Percentiles rank a stretch among this genome's conserved stretches.
phyloP scores from a whole-genome alignment of 441 rosid genomes.

The Adansonia madagascariensis region DNA sequence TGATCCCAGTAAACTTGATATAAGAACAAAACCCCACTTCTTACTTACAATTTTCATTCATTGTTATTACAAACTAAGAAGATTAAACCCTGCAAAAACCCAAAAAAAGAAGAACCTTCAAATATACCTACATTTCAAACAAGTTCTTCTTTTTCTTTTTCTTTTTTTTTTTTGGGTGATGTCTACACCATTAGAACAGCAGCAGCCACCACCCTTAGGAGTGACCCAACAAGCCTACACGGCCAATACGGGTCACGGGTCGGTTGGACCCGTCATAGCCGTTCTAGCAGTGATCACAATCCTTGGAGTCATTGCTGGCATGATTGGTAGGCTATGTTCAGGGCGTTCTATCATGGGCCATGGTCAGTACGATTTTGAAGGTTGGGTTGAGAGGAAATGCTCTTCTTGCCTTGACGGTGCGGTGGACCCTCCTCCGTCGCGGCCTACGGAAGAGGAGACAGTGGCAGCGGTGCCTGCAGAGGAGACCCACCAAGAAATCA shows the following conservation, averaged over 20 bases:
- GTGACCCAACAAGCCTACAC: constrained; percentile 47
- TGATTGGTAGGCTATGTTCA: constrained; percentile 67
- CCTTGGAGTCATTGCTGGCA: constrained; percentile 62
- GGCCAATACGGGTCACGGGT: constrained; percentile 45
- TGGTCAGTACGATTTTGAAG: constrained; percentile 60
- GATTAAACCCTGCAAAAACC: constrained; percentile 29
- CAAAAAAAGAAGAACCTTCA: neutral
- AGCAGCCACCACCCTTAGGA: constrained; percentile 43
- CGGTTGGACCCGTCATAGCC: constrained; percentile 70
- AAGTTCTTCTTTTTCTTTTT: too few species aligned
- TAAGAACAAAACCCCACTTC: neutral
- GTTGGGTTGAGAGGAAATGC: constrained; percentile 71
- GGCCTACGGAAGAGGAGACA: constrained; percentile 31
- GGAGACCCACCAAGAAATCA: constrained; percentile 29
- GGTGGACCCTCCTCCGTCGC: constrained; percentile 41
- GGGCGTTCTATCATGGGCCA: constrained; percentile 56
- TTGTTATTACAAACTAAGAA: constrained; percentile 7
- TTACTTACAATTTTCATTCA: constrained; percentile 11
- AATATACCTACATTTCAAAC: neutral
- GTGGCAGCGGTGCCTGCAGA: constrained; percentile 38
- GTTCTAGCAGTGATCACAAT: constrained; percentile 60
- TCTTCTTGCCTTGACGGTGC: constrained; percentile 62
- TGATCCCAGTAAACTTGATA: neutral
- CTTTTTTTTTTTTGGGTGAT: constrained; percentile 18
- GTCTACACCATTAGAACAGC: constrained; percentile 49